Base-by-base conservation (phyloP, 768 basidiomycete genomes). In the Hortiboletus campestris region DNA sequence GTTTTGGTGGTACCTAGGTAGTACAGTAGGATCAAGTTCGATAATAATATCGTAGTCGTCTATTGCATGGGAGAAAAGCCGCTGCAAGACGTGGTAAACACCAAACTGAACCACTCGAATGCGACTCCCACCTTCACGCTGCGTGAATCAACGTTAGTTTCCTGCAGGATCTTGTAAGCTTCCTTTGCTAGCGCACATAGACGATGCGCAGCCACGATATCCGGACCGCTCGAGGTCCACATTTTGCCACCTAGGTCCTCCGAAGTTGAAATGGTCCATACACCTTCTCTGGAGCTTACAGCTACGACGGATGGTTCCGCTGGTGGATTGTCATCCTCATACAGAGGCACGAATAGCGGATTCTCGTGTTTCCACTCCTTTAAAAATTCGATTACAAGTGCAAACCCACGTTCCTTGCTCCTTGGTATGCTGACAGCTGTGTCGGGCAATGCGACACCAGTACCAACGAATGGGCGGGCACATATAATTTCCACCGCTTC, bases 401-500 rank as follows among this genome's bases (percentile, higher is more conserved):
- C 82, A 66, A 99, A 92, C 2, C 88, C 91, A 16, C 86, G 80
- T 65, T 90, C 88, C 61, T 90, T 92, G 67, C 86, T 89, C 5
- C 78, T 79, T 0, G 94, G 93, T 5, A 83, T 76, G 25, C 75
- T 75, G 36, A 74, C 74, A 9, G 76, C 72, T 9, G 73, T 63
- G 2, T 73, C 73, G 51, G 53, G 76, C 71, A 36, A 41, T 60
- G 42, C 63, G 64, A 63, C 56, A 69, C 20, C 66, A 1, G 70
- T 78, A n/a, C 81, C 78, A 12, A 94, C 74, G 66, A 95, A 98
- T 16, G 89, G 77, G 34, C 76, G 75, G 0, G 93, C 91, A 69
- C 91, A 92, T 40, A 99, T 69, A 17, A 98, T 75, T 70, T 99
- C 97, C 35, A 91, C 81, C 0, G 83, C 85, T 68, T 98, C 93